Conservation (phyloP, 345 rosid species). For the Murraya koenigii region DNA sequence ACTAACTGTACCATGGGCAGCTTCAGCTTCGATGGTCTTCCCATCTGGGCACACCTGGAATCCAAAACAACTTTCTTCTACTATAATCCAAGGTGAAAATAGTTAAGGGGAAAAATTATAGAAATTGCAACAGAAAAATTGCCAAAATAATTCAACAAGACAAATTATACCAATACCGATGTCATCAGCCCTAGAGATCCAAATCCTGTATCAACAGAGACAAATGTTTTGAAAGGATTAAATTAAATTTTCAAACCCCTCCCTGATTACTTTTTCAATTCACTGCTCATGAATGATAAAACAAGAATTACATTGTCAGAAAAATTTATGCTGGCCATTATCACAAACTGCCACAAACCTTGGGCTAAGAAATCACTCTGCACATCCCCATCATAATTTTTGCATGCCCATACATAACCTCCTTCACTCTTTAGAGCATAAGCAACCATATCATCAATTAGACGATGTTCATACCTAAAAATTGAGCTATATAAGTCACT, state of each 20-base stretch:
- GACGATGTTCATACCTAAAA: slow-evolving; percentile 91
- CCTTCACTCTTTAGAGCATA: slow-evolving; percentile 91
- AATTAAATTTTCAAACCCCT: neutral
- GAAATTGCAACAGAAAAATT: neutral
- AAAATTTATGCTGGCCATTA: neutral
- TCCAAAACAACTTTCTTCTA: slow-evolving; percentile 4
- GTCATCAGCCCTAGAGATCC: slow-evolving; percentile 99
- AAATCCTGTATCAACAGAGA: slow-evolving; percentile 53
- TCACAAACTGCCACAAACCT: slow-evolving; percentile 40
- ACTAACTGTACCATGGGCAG: slow-evolving; percentile 87
- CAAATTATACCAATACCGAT: slow-evolving; percentile 72
- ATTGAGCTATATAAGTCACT: slow-evolving; percentile 12
- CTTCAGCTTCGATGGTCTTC: slow-evolving; percentile 84
- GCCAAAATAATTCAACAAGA: neutral
- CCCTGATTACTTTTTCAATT: neutral
- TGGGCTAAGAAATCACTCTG: slow-evolving; percentile 98
- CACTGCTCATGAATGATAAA: neutral
- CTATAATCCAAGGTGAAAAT: neutral
- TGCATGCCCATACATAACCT: slow-evolving; percentile 98
- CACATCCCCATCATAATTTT: slow-evolving; percentile 97
- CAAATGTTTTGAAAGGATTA: slow-evolving; percentile 1
- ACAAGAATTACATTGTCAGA: neutral
- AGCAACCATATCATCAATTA: slow-evolving; percentile 98
- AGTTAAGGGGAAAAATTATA: neutral
- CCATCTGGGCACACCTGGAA: slow-evolving; percentile 93